phyloP scores from a whole-genome alignment of 306 rosid genomes.

The cucumber (Cucumis sativus) region Cucumber_9930_V3 NC_026660.2:8077501-8078000 shows the following conservation, averaged over 20 bases:
- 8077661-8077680: constrained; percentile 40
- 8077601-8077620: constrained; percentile 38
- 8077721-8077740: constrained; percentile 29
- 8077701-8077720: constrained; percentile 39
- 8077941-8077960: constrained; percentile 23
- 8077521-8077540: constrained; percentile 27
- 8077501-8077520: constrained; percentile 47
- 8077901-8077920: constrained; percentile 27
- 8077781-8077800: constrained; percentile 22
- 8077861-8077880: constrained; percentile 35
- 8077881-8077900: constrained; percentile 45
- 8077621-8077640: constrained; percentile 31
- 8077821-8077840: constrained; percentile 38
- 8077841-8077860: constrained; percentile 47
- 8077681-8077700: constrained; percentile 45
- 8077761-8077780: constrained; percentile 37
- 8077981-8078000: constrained; percentile 28
- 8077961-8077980: constrained; percentile 29
- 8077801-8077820: constrained; percentile 28
- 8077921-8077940: constrained; percentile 26
- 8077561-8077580: constrained; percentile 19
- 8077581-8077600: constrained; percentile 18
- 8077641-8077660: constrained; percentile 34
- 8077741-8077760: constrained; percentile 41
- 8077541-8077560: constrained; percentile 36